Evolutionary conservation across 2,329 filamentous ascomycete species (phyloP).

Genomic region (Aspergillus ustus): DNA sequence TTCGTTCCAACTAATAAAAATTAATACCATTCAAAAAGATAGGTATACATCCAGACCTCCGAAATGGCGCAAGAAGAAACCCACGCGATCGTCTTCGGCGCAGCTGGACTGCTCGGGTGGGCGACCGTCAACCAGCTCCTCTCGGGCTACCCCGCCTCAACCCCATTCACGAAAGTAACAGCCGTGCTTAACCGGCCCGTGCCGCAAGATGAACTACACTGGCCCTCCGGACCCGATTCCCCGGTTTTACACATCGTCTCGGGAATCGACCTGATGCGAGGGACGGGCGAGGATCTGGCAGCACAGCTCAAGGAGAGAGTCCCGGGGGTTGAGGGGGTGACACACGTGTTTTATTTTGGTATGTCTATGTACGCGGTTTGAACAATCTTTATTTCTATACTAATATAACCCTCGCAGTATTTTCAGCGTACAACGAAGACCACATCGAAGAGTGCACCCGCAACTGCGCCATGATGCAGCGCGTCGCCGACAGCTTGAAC

Average conservation of each 20-base stretch:
- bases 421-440: constrained; percentile 27
- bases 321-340: constrained; percentile 40
- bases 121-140: constrained; percentile 47
- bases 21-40: neutral
- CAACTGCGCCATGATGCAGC: constrained; percentile 36
- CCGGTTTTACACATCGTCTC: constrained; percentile 40
- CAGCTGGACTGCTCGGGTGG: constrained; percentile 48
- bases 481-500: constrained; percentile 40
- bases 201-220: constrained; percentile 33
- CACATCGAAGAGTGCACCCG: constrained; percentile 20
- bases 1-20: neutral
- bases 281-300: constrained; percentile 15
- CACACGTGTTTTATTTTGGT: constrained; percentile 49
- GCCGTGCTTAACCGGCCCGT: constrained; percentile 48
- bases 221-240: constrained; percentile 32
- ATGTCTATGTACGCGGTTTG: neutral
- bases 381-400: neutral
- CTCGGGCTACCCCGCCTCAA: constrained; percentile 35
- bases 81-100: constrained; percentile 49
- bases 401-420: constrained; percentile 20
- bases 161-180: constrained; percentile 43
- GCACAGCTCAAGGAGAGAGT: constrained; percentile 41
- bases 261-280: constrained; percentile 24
- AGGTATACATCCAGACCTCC: neutral
- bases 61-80: neutral